These are phyloP conservation scores for Trypanosoma rangeli DNA, from an alignment of 208 protist genomes.

Conservation along the genomic window DNA sequence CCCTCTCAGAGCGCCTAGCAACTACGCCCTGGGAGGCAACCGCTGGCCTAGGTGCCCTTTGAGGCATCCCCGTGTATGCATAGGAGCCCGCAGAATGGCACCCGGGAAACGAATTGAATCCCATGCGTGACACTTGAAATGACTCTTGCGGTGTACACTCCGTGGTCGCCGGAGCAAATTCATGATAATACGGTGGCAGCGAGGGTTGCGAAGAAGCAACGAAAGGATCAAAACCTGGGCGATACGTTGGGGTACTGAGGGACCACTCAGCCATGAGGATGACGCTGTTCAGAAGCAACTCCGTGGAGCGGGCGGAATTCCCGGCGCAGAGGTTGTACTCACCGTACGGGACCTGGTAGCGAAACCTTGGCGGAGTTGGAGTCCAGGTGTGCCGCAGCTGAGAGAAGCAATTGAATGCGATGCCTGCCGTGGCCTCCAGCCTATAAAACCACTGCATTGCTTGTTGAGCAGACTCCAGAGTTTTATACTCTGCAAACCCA, in stretches of 20 bases:
- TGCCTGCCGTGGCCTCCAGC: conserved; percentile 24
- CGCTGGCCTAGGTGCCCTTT: neutral
- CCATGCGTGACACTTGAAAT: neutral
- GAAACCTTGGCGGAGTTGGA: neutral
- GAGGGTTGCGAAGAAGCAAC: neutral
- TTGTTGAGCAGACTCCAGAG: conserved; percentile 22
- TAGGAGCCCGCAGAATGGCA: neutral
- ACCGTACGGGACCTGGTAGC: conserved; percentile 35
- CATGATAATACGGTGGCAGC: neutral
- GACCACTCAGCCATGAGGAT: conserved; percentile 48
- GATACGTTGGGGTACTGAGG: conserved; percentile 12
- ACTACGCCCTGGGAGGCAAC: neutral
- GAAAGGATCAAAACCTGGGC: conserved; percentile 14
- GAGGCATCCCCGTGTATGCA: neutral
- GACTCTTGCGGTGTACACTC: neutral
- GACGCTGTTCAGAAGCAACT: conserved; percentile 35
- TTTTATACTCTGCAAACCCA: conserved; percentile 64
- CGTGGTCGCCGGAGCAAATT: neutral
- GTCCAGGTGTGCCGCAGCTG: neutral
- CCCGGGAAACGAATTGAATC: neutral
- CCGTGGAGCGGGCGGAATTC: conserved; percentile 21
- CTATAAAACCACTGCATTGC: conserved; percentile 57
- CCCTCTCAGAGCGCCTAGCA: neutral
- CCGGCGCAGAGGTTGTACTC: conserved; percentile 22
- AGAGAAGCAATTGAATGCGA: conserved; percentile 24